phyloP scores from a whole-genome alignment of 164 flowering plant species.

The Stephania cephalantha region DNA sequence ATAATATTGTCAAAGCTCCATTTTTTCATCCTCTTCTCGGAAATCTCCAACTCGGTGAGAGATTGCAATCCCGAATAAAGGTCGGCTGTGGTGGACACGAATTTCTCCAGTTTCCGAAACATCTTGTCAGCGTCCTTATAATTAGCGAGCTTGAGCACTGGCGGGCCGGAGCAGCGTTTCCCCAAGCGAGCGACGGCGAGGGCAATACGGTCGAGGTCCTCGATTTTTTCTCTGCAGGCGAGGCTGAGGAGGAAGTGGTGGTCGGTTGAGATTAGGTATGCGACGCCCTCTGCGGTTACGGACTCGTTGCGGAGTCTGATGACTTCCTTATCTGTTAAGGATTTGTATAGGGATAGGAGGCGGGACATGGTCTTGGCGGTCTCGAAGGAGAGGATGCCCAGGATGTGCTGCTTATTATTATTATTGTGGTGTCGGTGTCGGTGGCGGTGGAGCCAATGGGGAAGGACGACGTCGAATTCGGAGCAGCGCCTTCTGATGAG shows the following conservation, averaged over 20 bases:
- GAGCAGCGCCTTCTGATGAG: constrained; percentile 9
- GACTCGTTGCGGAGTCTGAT: constrained; percentile 28
- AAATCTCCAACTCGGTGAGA: constrained; percentile 46
- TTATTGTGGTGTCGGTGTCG: constrained; percentile 7
- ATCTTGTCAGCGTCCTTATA: constrained; percentile 18
- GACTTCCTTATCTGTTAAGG: constrained; percentile 51
- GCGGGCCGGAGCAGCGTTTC: constrained; percentile 41
- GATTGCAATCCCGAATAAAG: constrained; percentile 35
- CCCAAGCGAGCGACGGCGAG: constrained; percentile 41
- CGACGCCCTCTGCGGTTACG: constrained; percentile 43
- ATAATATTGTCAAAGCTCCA: constrained; percentile 23
- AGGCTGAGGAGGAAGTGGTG: constrained; percentile 46
- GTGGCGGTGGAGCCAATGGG: not conserved
- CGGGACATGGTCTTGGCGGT: constrained; percentile 68
- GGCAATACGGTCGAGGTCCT: constrained; percentile 51
- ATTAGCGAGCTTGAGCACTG: constrained; percentile 13
- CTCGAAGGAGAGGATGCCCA: constrained; percentile 76
- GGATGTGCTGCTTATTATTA: constrained; percentile 12
- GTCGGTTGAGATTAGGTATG: constrained; percentile 47
- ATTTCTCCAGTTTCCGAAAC: constrained; percentile 51
- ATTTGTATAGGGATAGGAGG: constrained; percentile 48
- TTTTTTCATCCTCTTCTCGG: constrained; percentile 37
- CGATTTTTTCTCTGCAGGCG: constrained; percentile 53
- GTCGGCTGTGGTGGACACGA: constrained; percentile 32
- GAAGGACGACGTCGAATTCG: not conserved